These are phyloP conservation scores for Moricandia moricandioides DNA, from an alignment of 345 rosid species.

Conservation along the genomic window DNA sequence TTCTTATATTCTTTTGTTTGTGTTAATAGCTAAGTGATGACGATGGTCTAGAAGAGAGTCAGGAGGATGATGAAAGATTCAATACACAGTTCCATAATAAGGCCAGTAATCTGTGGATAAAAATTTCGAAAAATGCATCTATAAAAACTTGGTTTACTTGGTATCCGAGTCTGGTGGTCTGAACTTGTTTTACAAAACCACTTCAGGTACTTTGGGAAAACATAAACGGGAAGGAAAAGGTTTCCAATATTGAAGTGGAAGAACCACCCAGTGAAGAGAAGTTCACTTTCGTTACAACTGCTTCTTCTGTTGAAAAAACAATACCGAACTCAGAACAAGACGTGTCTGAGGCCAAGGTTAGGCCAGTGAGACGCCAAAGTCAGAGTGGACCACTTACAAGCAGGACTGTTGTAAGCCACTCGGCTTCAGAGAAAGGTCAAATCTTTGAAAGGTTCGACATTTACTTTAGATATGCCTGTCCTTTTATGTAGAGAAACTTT, in stretches of 20 bases:
- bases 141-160: neutral
- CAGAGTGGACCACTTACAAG: constrained; percentile 88
- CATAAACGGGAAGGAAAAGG: constrained; percentile 52
- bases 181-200: neutral
- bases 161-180: constrained; percentile 4
- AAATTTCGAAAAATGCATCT: neutral
- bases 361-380: constrained; percentile 64
- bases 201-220: constrained; percentile 38
- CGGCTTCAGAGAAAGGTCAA: constrained; percentile 56
- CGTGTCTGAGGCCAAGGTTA: constrained; percentile 43
- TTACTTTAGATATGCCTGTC: constrained; percentile 12
- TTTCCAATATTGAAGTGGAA: constrained; percentile 43
- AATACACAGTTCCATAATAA: constrained; percentile 22
- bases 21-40: constrained; percentile 69
- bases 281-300: constrained; percentile 40
- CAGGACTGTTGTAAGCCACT: constrained; percentile 52
- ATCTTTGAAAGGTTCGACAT: constrained; percentile 59
- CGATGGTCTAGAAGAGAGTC: constrained; percentile 56
- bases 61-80: constrained; percentile 53
- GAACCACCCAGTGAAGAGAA: constrained; percentile 46
- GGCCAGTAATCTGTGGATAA: constrained; percentile 22
- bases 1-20: constrained; percentile 20
- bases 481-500: neutral
- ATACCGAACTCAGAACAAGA: constrained; percentile 58
- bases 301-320: constrained; percentile 27